Percentiles rank a stretch among this genome's conserved stretches.
Conservation (phyloP, 2,329 filamentous ascomycete genomes). For the Massarina eburnea region DNA sequence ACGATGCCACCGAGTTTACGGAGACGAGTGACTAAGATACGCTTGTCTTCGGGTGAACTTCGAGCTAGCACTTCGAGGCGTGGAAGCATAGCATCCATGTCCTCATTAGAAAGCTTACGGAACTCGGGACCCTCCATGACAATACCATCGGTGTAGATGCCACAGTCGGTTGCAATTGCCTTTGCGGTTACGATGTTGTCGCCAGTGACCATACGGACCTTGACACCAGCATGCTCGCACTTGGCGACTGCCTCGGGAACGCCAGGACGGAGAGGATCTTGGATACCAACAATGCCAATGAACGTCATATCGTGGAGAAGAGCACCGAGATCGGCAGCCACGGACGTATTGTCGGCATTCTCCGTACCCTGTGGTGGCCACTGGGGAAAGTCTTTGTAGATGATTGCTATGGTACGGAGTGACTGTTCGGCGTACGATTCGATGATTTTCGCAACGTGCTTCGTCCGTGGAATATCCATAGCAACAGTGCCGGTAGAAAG, state of each 20-base stretch:
- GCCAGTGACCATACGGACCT: conserved; percentile 79
- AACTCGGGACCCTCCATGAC: conserved; percentile 77
- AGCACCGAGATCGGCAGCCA: conserved; percentile 61
- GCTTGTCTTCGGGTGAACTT: conserved; percentile 77
- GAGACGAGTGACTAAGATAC: conserved; percentile 69
- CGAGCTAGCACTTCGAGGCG: conserved; percentile 70
- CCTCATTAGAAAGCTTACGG: conserved; percentile 64
- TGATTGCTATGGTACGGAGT: conserved; percentile 45
- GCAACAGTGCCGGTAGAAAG: conserved; percentile 13
- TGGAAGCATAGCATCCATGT: conserved; percentile 69
- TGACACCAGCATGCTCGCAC: conserved; percentile 72
- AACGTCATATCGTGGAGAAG: conserved; percentile 69
- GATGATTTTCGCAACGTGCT: conserved; percentile 32
- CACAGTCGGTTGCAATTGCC: conserved; percentile 74
- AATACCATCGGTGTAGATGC: conserved; percentile 68
- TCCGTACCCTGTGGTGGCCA: conserved; percentile 38
- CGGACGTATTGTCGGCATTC: conserved; percentile 14
- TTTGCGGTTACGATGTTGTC: conserved; percentile 75
- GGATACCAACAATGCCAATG: conserved; percentile 71
- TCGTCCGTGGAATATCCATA: conserved; percentile 13
- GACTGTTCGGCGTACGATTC: conserved; percentile 43
- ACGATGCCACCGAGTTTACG: conserved; percentile 76
- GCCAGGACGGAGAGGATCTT: conserved; percentile 72
- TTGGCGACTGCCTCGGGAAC: conserved; percentile 69
- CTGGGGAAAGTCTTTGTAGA: conserved; percentile 43